Evolutionary conservation across 2,329 filamentous ascomycete genomes (phyloP), one percentile per base, ranked within the genome.

Genomic region (Setomelanomma holmii): DNA sequence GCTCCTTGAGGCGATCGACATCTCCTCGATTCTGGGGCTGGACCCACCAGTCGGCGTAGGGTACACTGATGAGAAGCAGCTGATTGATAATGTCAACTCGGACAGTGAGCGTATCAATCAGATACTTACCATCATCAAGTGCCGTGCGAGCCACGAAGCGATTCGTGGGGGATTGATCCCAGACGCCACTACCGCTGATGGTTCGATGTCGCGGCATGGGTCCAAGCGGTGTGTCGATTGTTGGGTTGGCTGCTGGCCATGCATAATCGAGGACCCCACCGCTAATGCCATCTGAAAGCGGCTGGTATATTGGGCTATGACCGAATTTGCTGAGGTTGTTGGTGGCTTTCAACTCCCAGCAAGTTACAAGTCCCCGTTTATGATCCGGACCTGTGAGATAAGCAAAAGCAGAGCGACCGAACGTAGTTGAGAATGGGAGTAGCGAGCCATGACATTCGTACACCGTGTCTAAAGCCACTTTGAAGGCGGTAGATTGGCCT

Each of bases 401-500:
- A 14, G 34, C 34, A 17, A n/a, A 36, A 4, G 7, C 7, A 7
- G 7, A 36, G 12, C 14, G 16, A 16, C 14, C 34, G 16, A 7
- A 8, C 14, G 7, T 6, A 11, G n/a, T n/a, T 4, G 12, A 7
- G 34, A 36, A 36, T 7, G 34, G 10, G 7, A 36, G 11, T 17
- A 30, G n/a, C 8, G 7, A 7, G 16, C 14, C 23, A 16, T 16
- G 40, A 42, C 14, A 42, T 16, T n/a, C 8, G 23, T 42, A 33
- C 4, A 30, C 11, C 7, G 40, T 30, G 10, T 11, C 16, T 16
- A 42, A n/a, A 42, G 4, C 7, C 5, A 42, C 23, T n/a, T 42
- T 42, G 40, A 42, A 42, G 11, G 40, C 40, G n/a, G 40, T 42
- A 7, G 21, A 23, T 22, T 42, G 40, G n/a, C n/a, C n/a, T 27